Evolutionary conservation across 176 grass and related monocot species (phyloP).

Genomic region (Panicum miliaceum): DNA sequence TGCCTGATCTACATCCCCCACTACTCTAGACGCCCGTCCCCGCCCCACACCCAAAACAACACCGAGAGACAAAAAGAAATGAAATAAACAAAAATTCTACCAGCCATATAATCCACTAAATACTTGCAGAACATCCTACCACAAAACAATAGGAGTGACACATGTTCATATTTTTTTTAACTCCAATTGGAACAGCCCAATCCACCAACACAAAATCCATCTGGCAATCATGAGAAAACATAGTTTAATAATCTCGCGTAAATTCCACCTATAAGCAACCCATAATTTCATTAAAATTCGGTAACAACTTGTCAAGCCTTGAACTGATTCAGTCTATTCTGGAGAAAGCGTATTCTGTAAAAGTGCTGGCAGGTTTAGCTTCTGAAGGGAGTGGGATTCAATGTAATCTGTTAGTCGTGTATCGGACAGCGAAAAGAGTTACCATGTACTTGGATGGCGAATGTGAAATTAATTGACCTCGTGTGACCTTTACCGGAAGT

Average conservation of each 20-base stretch:
- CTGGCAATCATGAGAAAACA: not conserved
- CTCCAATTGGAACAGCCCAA: constrained; percentile 20
- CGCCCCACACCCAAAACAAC: too few relatives aligned
- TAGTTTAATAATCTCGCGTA: not conserved
- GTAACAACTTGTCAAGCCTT: not conserved
- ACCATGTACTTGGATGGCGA: too few relatives aligned
- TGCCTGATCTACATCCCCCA: not conserved
- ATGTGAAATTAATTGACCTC: too few relatives aligned
- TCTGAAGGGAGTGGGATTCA: too few relatives aligned
- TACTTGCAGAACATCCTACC: constrained; percentile 1
- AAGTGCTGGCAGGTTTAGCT: too few relatives aligned
- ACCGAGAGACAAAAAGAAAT: not conserved
- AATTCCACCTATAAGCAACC: not conserved
- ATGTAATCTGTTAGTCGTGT: too few relatives aligned
- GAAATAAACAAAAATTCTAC: not conserved
- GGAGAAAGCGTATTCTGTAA: too few relatives aligned
- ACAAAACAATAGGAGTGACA: not conserved
- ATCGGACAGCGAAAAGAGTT: too few relatives aligned
- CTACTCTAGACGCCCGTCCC: too few relatives aligned
- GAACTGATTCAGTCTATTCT: too few relatives aligned
- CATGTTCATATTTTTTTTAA: not conserved
- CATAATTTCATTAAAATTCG: not conserved
- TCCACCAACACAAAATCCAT: constrained; percentile 5
- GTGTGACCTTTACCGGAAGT: too few relatives aligned
- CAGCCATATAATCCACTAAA: not conserved